Conservation (phyloP, 129 eudicot species). For the Artemisia argyi region DNA sequence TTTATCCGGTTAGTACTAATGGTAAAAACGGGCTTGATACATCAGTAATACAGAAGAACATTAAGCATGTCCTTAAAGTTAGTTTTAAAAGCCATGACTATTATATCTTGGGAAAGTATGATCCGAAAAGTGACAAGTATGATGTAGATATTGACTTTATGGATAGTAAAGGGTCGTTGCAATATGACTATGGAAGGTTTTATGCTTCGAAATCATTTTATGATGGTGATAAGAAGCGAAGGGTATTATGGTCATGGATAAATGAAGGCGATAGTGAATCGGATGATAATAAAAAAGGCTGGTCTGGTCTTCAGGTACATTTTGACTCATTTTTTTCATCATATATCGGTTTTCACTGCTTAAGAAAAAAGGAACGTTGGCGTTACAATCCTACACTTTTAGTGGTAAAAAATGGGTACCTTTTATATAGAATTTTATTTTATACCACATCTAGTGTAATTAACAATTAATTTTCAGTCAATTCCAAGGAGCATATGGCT, state of each 20-base stretch:
- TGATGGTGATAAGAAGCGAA: constrained; percentile 46
- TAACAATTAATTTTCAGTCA: constrained; percentile 41
- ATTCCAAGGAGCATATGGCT: constrained; percentile 60
- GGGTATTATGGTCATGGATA: constrained; percentile 73
- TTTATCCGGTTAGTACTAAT: constrained; percentile 46
- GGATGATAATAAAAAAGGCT: constrained; percentile 50
- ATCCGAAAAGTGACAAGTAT: constrained; percentile 33
- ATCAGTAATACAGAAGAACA: constrained; percentile 24
- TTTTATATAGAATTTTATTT: not conserved
- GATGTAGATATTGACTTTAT: constrained; percentile 39
- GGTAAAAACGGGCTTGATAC: constrained; percentile 51
- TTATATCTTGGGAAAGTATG: constrained; percentile 59
- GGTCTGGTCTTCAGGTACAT: constrained; percentile 74
- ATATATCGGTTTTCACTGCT: not conserved
- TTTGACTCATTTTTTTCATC: not conserved
- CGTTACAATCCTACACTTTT: no score
- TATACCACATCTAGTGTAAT: not conserved
- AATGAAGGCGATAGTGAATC: constrained; percentile 41
- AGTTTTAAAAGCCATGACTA: constrained; percentile 46
- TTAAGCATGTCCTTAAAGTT: constrained; percentile 57
- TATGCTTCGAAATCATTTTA: constrained; percentile 74
- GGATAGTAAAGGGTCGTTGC: constrained; percentile 34
- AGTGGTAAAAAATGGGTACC: no score
- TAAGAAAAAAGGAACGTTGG: not conserved
- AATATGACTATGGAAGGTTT: constrained; percentile 68